Base-by-base conservation (phyloP, 345 rosid species). In the Gossypium raimondii region DNA sequence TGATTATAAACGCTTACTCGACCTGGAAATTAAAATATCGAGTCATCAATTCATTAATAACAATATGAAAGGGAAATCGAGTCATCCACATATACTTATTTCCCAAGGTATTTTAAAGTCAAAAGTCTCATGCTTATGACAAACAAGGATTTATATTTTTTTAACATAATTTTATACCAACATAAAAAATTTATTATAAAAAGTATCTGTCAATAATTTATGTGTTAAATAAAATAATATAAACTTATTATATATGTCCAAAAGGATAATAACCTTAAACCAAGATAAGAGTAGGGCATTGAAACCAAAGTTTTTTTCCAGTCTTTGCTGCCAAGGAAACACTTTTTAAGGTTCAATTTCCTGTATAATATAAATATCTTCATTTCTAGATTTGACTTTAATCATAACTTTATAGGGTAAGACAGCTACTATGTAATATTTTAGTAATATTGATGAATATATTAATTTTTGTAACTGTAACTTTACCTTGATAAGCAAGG, bases 261-360 rank as follows among this genome's bases (percentile, higher is more conserved):
- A 20, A 20, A 3, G 24, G 27, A 56, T 18, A 20, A 18, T 24
- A 56, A 56, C 2, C 25, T 18, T 56, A 24, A 56, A 18, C 27
- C 29, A 65, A 65, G 50, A 65, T 43, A 43, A 43, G 25, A n/a
- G 45, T 43, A 2, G 9, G 14, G 10, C 27, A 17, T 55, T 48
- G 20, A 65, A 67, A 45, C 18, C 55, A 22, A 45, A 45, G n/a
- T 45, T 67, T 45, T 11, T 3, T 48, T 12, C 22, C 13, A 13
- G 44, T 50, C 57, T 68, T 48, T 25, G 14, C 58, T 48, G 72
- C 44, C 58, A 48, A 68, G 72, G 56, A 50, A 68, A 24, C 20
- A 24, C 22, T 47, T 68, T 67, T 24, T 18, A 67, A 48, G 41
- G 57, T 24, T 47, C 25, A 67, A 38, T 41, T 64, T 11, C 51